phyloP scores from a whole-genome alignment of 169 alveolate genomes.

The Plasmodium knowlesi region DNA sequence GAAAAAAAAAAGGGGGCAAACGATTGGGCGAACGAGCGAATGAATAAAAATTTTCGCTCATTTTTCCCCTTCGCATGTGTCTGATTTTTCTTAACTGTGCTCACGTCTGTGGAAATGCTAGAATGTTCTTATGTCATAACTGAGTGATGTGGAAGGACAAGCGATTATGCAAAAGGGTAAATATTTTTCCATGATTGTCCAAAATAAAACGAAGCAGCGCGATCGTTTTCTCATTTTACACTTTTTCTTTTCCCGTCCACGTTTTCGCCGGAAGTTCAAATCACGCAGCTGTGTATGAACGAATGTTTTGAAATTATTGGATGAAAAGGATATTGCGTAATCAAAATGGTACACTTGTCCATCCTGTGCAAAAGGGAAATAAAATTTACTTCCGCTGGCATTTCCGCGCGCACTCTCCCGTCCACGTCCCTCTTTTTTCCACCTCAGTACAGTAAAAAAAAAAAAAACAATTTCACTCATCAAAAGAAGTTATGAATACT shows the following conservation, averaged over 20 bases:
- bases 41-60: not conserved
- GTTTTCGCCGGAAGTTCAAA: not conserved
- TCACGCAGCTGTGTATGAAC: not conserved
- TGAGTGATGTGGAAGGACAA: not conserved
- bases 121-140: not conserved
- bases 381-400: not conserved
- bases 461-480: not conserved
- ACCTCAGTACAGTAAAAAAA: not conserved
- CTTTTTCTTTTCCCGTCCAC: not conserved
- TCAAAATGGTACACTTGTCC: conserved; percentile 15
- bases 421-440: not conserved
- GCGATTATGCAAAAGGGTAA: not conserved
- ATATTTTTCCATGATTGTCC: not conserved
- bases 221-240: not conserved
- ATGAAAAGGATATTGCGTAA: not conserved
- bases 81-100: not conserved
- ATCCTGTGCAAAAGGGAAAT: not conserved
- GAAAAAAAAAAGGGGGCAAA: not conserved
- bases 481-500: not conserved
- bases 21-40: not conserved
- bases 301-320: not conserved
- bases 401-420: conserved; percentile 4
- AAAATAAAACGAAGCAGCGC: not conserved
- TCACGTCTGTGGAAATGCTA: not conserved
- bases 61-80: not conserved